Evolutionary conservation across 768 basidiomycete species (phyloP).

Genomic region (Tubosaeta brunneosetosa): DNA sequence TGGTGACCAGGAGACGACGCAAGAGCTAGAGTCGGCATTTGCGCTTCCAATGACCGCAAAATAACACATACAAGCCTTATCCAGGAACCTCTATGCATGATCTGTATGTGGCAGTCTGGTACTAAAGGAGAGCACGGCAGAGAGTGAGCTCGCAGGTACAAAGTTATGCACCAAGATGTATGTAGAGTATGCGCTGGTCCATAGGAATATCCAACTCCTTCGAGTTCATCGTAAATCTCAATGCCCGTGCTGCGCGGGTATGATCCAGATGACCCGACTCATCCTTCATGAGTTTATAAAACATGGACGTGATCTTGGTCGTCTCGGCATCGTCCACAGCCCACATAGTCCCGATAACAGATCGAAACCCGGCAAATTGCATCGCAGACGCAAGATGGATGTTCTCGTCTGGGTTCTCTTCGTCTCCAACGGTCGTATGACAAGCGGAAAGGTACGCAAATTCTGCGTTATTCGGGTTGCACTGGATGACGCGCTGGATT

Average conservation of each 20-base stretch:
- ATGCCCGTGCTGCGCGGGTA: neutral
- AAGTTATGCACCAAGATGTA: too few species aligned
- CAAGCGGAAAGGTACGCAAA: neutral
- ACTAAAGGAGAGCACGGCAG: too few species aligned
- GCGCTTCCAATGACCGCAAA: too few species aligned
- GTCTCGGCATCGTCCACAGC: neutral
- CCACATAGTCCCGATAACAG: neutral
- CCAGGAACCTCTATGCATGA: too few species aligned
- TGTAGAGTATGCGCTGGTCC: too few species aligned
- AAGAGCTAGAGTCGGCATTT: too few species aligned
- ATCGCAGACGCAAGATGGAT: neutral
- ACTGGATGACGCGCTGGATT: neutral
- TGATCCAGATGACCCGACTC: neutral
- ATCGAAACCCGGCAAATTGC: neutral
- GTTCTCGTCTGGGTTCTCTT: neutral
- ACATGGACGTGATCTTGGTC: neutral
- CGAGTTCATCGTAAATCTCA: too few species aligned
- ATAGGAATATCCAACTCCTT: neutral
- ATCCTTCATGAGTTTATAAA: neutral
- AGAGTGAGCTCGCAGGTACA: too few species aligned
- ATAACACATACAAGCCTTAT: too few species aligned
- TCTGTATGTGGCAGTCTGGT: too few species aligned
- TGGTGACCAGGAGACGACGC: too few species aligned
- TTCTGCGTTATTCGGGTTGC: neutral
- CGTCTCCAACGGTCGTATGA: neutral